These are phyloP conservation scores for Salix brachista DNA, from an alignment of 345 rosid genomes.

Conservation along the genomic window DNA sequence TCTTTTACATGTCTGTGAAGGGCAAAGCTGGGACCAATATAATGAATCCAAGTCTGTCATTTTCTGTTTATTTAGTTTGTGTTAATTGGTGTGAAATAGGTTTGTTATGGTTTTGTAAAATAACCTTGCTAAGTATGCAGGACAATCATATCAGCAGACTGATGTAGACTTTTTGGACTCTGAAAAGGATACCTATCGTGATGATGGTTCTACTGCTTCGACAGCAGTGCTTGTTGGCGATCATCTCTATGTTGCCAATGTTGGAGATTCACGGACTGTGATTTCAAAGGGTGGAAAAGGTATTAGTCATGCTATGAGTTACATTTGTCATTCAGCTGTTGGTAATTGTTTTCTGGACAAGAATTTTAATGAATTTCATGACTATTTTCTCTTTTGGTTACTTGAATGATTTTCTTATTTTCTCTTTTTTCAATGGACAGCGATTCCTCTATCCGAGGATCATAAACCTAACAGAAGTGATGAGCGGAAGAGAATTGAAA, in stretches of 20 bases:
- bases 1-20: constrained; percentile 6
- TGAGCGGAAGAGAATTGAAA: constrained; percentile 96
- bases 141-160: constrained; percentile 84
- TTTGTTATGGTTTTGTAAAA: background rate
- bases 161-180: constrained; percentile 81
- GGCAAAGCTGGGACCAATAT: constrained; percentile 3
- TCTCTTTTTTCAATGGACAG: background rate
- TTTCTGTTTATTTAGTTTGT: background rate
- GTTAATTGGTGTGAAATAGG: background rate
- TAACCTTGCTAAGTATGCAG: constrained; percentile 37
- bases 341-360: background rate
- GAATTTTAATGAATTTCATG: background rate
- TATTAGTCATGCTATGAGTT: constrained; percentile 12
- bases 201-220: constrained; percentile 99
- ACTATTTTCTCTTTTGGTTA: background rate
- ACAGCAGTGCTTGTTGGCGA: constrained; percentile 84
- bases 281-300: constrained; percentile 93
- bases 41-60: background rate
- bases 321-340: background rate
- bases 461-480: constrained; percentile 98
- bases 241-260: constrained; percentile 96
- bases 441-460: constrained; percentile 92
- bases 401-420: background rate
- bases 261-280: constrained; percentile 95
- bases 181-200: constrained; percentile 72